Conservation (phyloP, 768 basidiomycete species). For the Leucogyrophana mollusca region DNA sequence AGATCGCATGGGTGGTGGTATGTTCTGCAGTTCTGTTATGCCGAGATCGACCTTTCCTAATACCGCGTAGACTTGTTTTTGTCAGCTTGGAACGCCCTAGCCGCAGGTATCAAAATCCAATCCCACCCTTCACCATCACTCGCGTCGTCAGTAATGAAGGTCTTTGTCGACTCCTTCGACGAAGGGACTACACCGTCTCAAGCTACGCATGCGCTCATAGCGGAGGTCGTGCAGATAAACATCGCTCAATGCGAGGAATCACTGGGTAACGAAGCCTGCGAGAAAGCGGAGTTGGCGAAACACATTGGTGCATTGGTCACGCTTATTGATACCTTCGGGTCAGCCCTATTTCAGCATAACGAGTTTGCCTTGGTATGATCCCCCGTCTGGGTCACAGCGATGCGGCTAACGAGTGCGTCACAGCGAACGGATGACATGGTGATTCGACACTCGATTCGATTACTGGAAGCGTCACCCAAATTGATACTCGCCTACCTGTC, state of each 20-base stretch:
- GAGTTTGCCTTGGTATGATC: slow-evolving; percentile 44
- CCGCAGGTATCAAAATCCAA: slow-evolving; percentile 24
- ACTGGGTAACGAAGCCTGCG: slow-evolving; percentile 13
- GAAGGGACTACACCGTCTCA: slow-evolving; percentile 22
- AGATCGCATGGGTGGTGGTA: slow-evolving; percentile 25
- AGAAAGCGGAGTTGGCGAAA: slow-evolving; percentile 14
- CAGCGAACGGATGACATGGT: slow-evolving; percentile 50
- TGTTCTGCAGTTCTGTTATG: slow-evolving; percentile 5
- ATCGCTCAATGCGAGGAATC: slow-evolving; percentile 30
- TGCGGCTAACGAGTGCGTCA: not conserved
- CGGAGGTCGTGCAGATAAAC: slow-evolving; percentile 33
- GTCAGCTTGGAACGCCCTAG: slow-evolving; percentile 46
- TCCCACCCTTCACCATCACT: slow-evolving; percentile 28
- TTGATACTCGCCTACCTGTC: slow-evolving; percentile 54
- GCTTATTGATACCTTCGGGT: slow-evolving; percentile 52
- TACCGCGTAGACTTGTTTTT: slow-evolving; percentile 42
- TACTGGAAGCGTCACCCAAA: slow-evolving; percentile 40
- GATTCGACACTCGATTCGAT: slow-evolving; percentile 31
- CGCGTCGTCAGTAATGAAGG: slow-evolving; percentile 45
- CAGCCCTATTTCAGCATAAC: slow-evolving; percentile 44
- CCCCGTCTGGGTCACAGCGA: not conserved
- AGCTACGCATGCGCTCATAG: slow-evolving; percentile 28
- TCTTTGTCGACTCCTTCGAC: slow-evolving; percentile 41
- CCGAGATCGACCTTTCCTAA: not conserved
- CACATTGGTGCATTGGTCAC: slow-evolving; percentile 32